phyloP scores from a whole-genome alignment of 768 basidiomycete species.

The Filobasidium wieringae region DNA sequence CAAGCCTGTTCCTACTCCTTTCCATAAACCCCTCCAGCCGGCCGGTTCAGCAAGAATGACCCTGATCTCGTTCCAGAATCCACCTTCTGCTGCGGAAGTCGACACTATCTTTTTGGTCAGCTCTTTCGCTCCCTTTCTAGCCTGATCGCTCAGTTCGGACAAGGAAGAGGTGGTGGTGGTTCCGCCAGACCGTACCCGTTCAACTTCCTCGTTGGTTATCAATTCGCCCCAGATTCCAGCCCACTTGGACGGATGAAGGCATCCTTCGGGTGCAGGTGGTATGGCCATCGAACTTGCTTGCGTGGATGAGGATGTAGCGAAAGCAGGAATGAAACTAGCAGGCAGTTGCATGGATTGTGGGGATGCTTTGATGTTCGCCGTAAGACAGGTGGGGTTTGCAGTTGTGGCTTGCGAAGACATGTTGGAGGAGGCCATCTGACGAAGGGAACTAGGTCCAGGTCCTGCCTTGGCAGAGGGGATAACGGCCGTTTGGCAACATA shows the following conservation, averaged over 20 bases:
- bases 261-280: conserved; percentile 25
- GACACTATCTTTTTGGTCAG: background rate
- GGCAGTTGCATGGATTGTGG: background rate
- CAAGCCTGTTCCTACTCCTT: conserved; percentile 84
- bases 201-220: conserved; percentile 27
- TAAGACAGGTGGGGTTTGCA: conserved; percentile 12
- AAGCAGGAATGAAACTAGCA: background rate
- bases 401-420: conserved; percentile 1
- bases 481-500: conserved; percentile 36
- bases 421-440: conserved; percentile 1
- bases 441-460: background rate
- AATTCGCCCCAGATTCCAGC: conserved; percentile 38
- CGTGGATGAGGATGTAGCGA: background rate
- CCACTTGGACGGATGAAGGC: conserved; percentile 36
- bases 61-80: conserved; percentile 56
- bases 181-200: conserved; percentile 13
- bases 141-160: conserved; percentile 1
- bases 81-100: conserved; percentile 52
- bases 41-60: conserved; percentile 70
- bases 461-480: conserved; percentile 11
- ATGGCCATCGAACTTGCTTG: background rate
- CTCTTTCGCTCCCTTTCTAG: conserved; percentile 1
- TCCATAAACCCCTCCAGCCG: conserved; percentile 81
- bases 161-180: background rate
- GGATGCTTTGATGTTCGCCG: conserved; percentile 2